Conservation (phyloP, 805 yeast genomes). For the Zygosaccharomyces pseudorouxii region DNA sequence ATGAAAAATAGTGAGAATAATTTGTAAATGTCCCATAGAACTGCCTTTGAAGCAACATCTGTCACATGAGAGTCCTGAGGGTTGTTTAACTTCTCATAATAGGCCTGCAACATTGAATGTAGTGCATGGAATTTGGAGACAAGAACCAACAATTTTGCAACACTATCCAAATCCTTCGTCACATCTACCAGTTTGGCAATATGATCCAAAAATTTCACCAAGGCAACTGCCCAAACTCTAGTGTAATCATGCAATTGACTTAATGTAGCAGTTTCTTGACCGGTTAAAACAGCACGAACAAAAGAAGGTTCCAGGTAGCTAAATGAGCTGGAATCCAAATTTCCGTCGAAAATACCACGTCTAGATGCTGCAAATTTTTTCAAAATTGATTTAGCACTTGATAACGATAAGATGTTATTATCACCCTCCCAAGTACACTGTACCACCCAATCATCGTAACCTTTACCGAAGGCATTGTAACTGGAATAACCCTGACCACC, state of each 20-base stretch:
- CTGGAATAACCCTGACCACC: slow-evolving; percentile 96
- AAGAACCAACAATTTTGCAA: slow-evolving; percentile 38
- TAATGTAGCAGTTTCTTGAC: slow-evolving; percentile 22
- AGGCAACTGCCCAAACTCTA: slow-evolving; percentile 33
- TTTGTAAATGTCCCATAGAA: slow-evolving; percentile 51
- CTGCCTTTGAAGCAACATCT: slow-evolving; percentile 39
- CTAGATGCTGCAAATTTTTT: slow-evolving; percentile 40
- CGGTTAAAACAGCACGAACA: slow-evolving; percentile 24
- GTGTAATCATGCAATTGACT: slow-evolving; percentile 31
- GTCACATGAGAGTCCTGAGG: slow-evolving; percentile 23
- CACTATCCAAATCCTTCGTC: slow-evolving; percentile 32
- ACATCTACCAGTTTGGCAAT: slow-evolving; percentile 26
- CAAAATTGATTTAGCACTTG: slow-evolving; percentile 69
- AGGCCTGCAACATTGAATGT: slow-evolving; percentile 36
- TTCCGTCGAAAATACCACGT: slow-evolving; percentile 34
- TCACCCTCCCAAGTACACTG: slow-evolving; percentile 99
- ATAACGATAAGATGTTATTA: slow-evolving; percentile 78
- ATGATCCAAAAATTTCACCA: slow-evolving; percentile 29
- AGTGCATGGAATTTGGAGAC: slow-evolving; percentile 41
- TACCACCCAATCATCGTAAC: slow-evolving; percentile 90
- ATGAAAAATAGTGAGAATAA: slow-evolving; percentile 62
- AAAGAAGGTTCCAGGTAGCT: slow-evolving; percentile 29
- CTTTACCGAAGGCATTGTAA: slow-evolving; percentile 87
- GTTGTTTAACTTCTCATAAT: slow-evolving; percentile 23
- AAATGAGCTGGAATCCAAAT: slow-evolving; percentile 32